Conservation (phyloP, 2,329 filamentous ascomycete genomes). For the Colletotrichum tofieldiae region DNA sequence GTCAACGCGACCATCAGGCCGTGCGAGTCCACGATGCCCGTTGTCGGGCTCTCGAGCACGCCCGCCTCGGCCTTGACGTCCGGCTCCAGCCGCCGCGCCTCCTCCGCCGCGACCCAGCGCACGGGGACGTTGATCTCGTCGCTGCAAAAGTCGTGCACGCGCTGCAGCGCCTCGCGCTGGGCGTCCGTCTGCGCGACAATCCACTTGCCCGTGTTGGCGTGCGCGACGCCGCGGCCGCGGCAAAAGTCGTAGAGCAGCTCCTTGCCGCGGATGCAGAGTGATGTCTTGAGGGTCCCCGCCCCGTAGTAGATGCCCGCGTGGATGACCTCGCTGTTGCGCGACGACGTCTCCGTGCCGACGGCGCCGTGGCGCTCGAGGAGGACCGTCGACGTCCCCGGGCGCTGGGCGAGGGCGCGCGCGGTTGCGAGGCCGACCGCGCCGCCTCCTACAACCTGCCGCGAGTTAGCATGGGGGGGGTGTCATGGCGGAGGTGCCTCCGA, state of each 20-base stretch:
- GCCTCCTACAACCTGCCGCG: constrained; percentile 67
- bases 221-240: constrained; percentile 74
- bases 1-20: constrained; percentile 85
- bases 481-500: constrained; percentile 9
- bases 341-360: constrained; percentile 88
- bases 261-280: constrained; percentile 85
- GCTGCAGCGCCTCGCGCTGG: constrained; percentile 76
- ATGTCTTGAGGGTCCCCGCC: constrained; percentile 81
- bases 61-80: constrained; percentile 80
- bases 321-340: constrained; percentile 95
- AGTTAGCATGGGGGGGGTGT: background rate
- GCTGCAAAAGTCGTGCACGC: constrained; percentile 63
- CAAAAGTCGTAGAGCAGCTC: constrained; percentile 86
- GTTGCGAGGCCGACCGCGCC: constrained; percentile 85
- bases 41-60: constrained; percentile 86
- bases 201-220: constrained; percentile 90
- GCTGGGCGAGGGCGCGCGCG: constrained; percentile 79
- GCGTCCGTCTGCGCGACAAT: constrained; percentile 87
- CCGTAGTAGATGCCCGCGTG: constrained; percentile 97
- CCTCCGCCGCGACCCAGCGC: constrained; percentile 75
- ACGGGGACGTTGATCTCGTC: constrained; percentile 73
- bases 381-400: constrained; percentile 76
- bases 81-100: constrained; percentile 79
- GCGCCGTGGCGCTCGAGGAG: constrained; percentile 85
- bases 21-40: constrained; percentile 93